These are phyloP conservation scores for Aegle marmelos DNA, from an alignment of 345 rosid species.

Conservation along the genomic window DNA sequence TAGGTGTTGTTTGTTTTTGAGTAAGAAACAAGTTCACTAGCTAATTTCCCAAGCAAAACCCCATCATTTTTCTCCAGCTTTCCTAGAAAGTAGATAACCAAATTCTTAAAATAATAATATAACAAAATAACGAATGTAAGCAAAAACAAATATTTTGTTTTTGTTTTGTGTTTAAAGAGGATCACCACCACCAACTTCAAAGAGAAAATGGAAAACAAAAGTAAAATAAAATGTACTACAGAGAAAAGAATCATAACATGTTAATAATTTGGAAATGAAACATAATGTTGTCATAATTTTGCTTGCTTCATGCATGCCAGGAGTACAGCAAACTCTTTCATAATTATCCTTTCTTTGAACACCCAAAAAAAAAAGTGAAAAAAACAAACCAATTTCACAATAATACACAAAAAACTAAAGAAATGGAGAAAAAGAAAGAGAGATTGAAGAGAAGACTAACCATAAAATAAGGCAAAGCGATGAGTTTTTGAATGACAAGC, in stretches of 20 bases:
- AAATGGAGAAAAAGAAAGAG: neutral
- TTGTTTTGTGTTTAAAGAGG: neutral
- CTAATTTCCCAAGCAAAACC: neutral
- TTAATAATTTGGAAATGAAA: no score
- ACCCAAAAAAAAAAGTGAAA: neutral
- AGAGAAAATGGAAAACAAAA: neutral
- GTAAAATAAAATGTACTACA: neutral
- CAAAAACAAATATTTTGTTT: neutral
- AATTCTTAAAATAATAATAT: neutral
- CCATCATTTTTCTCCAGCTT: neutral
- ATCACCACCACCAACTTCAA: neutral
- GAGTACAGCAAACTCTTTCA: neutral
- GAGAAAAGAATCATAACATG: no score
- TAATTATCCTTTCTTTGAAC: neutral
- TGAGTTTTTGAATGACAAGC: conserved; percentile 49
- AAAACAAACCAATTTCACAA: neutral
- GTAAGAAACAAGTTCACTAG: neutral
- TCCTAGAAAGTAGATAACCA: neutral
- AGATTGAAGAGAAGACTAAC: conserved; percentile 28
- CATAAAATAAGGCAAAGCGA: conserved; percentile 62
- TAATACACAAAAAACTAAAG: neutral
- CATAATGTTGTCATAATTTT: neutral
- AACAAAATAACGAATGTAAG: neutral
- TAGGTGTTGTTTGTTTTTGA: neutral
- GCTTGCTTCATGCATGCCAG: neutral